Evolutionary conservation across 306 rosid genomes (phyloP), one percentile per base, ranked within the genome.

Genomic region (Lablab purpureus): DNA sequence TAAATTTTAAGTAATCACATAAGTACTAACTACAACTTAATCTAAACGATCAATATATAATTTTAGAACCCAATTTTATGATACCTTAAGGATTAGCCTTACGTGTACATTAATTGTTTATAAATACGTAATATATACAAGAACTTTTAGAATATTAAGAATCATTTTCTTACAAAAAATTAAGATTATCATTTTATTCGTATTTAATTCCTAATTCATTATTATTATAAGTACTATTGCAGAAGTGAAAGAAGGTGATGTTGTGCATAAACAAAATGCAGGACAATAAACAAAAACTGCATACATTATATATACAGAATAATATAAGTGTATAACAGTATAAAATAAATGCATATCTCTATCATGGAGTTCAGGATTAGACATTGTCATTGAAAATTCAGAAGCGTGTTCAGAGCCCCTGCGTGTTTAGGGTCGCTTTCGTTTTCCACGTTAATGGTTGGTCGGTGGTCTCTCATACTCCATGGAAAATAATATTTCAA

Each of bases 341-440:
- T 6, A 34, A 34, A 34, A 0, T 34, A 34, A 34, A n/a, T 23
- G 11, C 22, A 55, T 22, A 23, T 21, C 18, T 28, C 12, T 21
- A 36, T 37, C 17, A 37, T 73, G 10, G 37, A 21, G 40, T 37
- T 10, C 7, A 21, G 41, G 32, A 63, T 49, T 76, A 13, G 73
- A 36, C 10, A 36, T 34, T 34, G 1, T 34, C 2, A 65, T 40
- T 40, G 13, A 78, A 67, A 67, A 54, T 69, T 23, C 1, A 43
- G 45, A 78, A 43, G 3, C 81, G 81, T 37, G 81, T 67, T 77
- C n/a, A 13, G n/a, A 17, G 17, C 27, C 25, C 37, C 6, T 36
- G 17, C 76, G 75, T 55, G 77, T 69, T 67, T 52, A 27, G 7
- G 59, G 21, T 69, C 45, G 52, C 52, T 70, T 58, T 79, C 70